Conservation (phyloP, 2,329 filamentous ascomycete species). For the Calonectria fujianensis region DNA sequence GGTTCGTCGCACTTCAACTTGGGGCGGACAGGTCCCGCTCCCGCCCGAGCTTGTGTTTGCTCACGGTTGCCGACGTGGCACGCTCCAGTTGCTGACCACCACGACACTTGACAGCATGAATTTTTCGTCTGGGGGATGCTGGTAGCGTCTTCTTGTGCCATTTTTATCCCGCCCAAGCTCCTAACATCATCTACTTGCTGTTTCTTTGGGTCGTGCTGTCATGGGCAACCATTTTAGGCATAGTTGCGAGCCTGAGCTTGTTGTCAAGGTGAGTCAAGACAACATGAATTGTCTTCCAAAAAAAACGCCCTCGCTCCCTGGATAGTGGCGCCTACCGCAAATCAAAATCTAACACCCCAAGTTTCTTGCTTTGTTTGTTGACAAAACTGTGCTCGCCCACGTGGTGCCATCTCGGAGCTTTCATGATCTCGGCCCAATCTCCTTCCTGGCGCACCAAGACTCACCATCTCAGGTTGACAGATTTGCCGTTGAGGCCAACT, state of each 20-base stretch:
- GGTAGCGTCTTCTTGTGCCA: slow-evolving; percentile 13
- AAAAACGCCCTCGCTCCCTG: slow-evolving; percentile 3
- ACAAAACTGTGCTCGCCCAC: background rate
- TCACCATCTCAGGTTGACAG: background rate
- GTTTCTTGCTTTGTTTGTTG: background rate
- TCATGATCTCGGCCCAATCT: slow-evolving; percentile 19
- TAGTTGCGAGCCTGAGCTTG: background rate
- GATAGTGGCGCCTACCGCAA: background rate
- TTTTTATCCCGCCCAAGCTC: slow-evolving; percentile 19
- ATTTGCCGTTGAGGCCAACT: background rate
- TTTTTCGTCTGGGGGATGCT: slow-evolving; percentile 21
- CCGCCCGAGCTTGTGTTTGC: slow-evolving; percentile 12
- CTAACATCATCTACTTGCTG: background rate
- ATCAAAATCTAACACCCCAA: background rate
- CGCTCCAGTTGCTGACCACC: slow-evolving; percentile 37
- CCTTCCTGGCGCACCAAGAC: background rate
- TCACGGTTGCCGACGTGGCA: slow-evolving; percentile 37
- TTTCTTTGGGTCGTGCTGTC: slow-evolving; percentile 1
- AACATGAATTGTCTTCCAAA: background rate
- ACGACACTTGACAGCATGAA: slow-evolving; percentile 25
- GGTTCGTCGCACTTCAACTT: background rate
- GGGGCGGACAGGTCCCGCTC: slow-evolving; percentile 21
- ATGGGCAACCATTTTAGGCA: slow-evolving; percentile 12
- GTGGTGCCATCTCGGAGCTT: no score
- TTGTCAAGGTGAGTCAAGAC: slow-evolving; percentile 19